Conservation (phyloP, 768 basidiomycete species). For the Lyophyllum semitale region DNA sequence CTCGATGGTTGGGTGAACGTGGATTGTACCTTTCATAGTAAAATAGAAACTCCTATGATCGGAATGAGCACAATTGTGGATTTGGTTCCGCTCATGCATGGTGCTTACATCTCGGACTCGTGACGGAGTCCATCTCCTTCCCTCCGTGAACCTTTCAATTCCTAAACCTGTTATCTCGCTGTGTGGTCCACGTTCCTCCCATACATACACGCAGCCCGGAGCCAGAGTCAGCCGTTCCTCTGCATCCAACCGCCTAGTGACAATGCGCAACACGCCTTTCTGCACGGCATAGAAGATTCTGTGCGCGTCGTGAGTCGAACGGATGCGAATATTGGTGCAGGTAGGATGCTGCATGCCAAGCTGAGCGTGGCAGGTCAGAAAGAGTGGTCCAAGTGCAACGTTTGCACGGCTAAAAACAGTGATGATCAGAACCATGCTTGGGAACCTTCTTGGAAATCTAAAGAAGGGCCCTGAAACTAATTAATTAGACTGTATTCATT, state of each 20-base stretch:
- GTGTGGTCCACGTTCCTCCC: constrained; percentile 78
- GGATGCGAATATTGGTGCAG: constrained; percentile 70
- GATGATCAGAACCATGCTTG: constrained; percentile 7
- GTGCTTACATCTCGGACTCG: constrained; percentile 75
- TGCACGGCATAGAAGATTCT: constrained; percentile 78
- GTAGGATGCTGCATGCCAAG: constrained; percentile 70
- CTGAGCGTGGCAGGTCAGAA: neutral
- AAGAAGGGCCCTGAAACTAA: constrained; percentile 15
- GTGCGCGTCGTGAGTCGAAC: constrained; percentile 77
- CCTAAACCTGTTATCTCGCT: constrained; percentile 77
- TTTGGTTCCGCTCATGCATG: constrained; percentile 13
- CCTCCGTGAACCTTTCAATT: constrained; percentile 86
- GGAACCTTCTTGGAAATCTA: constrained; percentile 7
- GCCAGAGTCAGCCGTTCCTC: constrained; percentile 66
- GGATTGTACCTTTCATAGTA: constrained; percentile 77
- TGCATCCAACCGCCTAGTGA: constrained; percentile 75
- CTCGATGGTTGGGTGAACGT: constrained; percentile 23
- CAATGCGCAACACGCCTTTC: constrained; percentile 64
- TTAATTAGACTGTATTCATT: constrained; percentile 23
- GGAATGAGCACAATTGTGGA: constrained; percentile 11
- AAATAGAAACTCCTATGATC: constrained; percentile 74
- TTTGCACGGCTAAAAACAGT: neutral
- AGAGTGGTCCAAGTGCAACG: neutral
- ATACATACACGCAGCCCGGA: constrained; percentile 59
- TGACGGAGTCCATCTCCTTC: constrained; percentile 80